Conservation (phyloP, 257 asterid genomes). For the Solanum pinnatisectum region DNA sequence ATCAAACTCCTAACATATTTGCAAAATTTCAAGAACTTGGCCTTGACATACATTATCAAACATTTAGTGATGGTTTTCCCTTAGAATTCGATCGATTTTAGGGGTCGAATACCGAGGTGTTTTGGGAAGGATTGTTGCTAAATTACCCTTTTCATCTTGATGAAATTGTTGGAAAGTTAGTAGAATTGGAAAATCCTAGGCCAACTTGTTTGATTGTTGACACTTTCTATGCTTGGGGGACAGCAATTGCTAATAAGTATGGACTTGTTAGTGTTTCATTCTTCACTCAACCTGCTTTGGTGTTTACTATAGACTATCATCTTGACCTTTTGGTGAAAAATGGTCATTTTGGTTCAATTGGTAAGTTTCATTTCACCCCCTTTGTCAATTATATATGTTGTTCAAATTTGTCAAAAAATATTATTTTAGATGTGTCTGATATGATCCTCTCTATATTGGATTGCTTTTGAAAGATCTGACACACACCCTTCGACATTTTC, state of each 20-base stretch:
- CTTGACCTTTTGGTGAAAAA: conserved; percentile 23
- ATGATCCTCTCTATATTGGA: not conserved
- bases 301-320: conserved; percentile 31
- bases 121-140: conserved; percentile 5
- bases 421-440: too few relatives aligned
- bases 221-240: conserved; percentile 35
- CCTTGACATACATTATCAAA: conserved; percentile 42
- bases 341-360: conserved; percentile 26
- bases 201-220: conserved; percentile 32
- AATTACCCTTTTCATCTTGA: conserved; percentile 30
- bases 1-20: conserved; percentile 15
- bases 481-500: too few relatives aligned
- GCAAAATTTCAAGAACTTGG: conserved; percentile 22
- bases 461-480: too few relatives aligned
- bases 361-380: not conserved
- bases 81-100: conserved; percentile 21
- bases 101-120: not conserved
- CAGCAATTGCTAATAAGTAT: conserved; percentile 29
- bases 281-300: conserved; percentile 45
- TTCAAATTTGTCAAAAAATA: too few relatives aligned
- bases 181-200: conserved; percentile 6
- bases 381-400: not conserved
- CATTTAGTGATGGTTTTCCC: conserved; percentile 44
- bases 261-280: conserved; percentile 33
- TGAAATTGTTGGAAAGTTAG: conserved; percentile 25